Evolutionary conservation across 140 eudicot species (phyloP).

Genomic region (Cichorium intybus): DNA sequence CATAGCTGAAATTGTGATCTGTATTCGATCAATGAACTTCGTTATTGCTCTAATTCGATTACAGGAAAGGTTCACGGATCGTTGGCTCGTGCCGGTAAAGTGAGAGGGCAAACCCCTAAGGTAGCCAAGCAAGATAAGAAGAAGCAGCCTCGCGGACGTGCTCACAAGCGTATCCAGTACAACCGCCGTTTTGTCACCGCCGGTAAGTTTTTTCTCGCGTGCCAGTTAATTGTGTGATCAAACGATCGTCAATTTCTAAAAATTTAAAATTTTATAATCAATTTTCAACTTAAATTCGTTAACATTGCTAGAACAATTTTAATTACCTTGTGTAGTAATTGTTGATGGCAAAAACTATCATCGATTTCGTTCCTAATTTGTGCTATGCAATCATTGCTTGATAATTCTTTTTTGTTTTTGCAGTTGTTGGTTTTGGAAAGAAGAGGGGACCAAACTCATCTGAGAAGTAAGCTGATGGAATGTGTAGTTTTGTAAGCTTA

Average conservation of each 20-base stretch:
- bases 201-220: constrained; percentile 10
- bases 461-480: constrained; percentile 33
- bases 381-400: neutral
- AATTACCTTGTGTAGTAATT: neutral
- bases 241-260: neutral
- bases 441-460: constrained; percentile 60
- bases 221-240: neutral
- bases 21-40: neutral
- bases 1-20: neutral
- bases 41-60: neutral
- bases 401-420: neutral
- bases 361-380: neutral
- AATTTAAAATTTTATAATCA: neutral
- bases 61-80: constrained; percentile 68
- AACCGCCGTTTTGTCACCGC: constrained; percentile 63
- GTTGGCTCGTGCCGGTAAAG: constrained; percentile 55
- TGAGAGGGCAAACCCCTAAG: constrained; percentile 60
- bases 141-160: constrained; percentile 64
- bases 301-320: neutral
- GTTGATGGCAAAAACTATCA: neutral
- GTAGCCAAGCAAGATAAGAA: constrained; percentile 59
- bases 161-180: constrained; percentile 59
- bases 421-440: constrained; percentile 58
- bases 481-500: constrained; percentile 25
- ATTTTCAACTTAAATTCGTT: neutral